Evolutionary conservation across 495 filamentous ascomycete genomes (phyloP).

Genomic region (Tetracladium marchalianum): DNA sequence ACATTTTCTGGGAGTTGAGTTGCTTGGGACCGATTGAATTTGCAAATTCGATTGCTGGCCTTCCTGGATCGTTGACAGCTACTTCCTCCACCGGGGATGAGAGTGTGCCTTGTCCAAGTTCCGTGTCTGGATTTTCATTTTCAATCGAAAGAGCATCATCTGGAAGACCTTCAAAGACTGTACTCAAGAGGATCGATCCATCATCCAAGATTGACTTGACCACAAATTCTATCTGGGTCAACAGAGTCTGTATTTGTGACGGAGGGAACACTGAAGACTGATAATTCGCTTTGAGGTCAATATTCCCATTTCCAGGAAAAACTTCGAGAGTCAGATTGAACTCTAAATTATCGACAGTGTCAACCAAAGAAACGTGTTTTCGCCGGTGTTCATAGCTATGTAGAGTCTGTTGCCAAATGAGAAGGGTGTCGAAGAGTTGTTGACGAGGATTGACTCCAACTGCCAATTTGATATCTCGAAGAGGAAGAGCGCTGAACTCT

Average conservation of each 20-base stretch:
- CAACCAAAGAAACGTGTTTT: constrained; percentile 34
- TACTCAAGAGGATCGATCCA: constrained; percentile 22
- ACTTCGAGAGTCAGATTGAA: constrained; percentile 65
- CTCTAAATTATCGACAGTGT: constrained; percentile 56
- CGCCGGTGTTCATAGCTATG: constrained; percentile 23
- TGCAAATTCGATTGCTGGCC: constrained; percentile 51
- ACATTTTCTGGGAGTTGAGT: constrained; percentile 31
- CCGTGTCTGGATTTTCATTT: constrained; percentile 29
- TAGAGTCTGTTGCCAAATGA: constrained; percentile 70
- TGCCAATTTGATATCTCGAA: constrained; percentile 55
- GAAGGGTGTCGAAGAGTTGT: constrained; percentile 55
- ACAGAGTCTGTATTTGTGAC: constrained; percentile 40
- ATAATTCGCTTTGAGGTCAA: constrained; percentile 41
- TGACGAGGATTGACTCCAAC: constrained; percentile 36
- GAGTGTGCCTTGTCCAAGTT: constrained; percentile 24
- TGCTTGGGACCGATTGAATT: constrained; percentile 25
- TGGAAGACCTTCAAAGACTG: constrained; percentile 22
- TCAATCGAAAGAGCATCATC: constrained; percentile 41
- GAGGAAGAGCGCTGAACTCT: constrained; percentile 43
- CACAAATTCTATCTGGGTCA: constrained; percentile 46
- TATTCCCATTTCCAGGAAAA: constrained; percentile 37
- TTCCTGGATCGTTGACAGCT: constrained; percentile 34
- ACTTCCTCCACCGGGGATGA: constrained; percentile 42
- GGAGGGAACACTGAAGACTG: constrained; percentile 35
- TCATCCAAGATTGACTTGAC: constrained; percentile 34